A percentile compares a stretch with the other conserved stretches of the same genome.
phyloP scores from a whole-genome alignment of 2,329 filamentous ascomycete species.

The Colletotrichum theobromicola region DNA sequence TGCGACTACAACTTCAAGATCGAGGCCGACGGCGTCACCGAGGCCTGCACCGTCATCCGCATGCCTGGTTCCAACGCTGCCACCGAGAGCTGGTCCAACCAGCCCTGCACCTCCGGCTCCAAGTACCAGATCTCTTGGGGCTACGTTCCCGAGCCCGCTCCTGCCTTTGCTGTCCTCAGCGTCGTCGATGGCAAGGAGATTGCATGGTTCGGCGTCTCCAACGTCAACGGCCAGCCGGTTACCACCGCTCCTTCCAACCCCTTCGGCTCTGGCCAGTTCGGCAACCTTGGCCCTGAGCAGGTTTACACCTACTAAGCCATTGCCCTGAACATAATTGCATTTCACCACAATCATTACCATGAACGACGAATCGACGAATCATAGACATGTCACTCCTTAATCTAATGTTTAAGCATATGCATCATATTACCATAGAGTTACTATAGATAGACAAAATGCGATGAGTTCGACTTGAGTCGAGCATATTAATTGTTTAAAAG shows the following conservation, averaged over 20 bases:
- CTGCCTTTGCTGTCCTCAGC: neutral
- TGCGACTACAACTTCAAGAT: constrained; percentile 19
- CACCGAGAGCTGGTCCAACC: constrained; percentile 8
- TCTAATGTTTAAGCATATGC: neutral
- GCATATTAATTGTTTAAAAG: neutral
- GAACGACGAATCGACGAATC: neutral
- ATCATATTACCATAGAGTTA: neutral
- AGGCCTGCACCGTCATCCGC: constrained; percentile 8
- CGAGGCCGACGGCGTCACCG: neutral
- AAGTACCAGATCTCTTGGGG: constrained; percentile 6
- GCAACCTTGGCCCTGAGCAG: constrained; percentile 12
- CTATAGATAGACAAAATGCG: neutral
- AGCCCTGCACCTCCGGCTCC: constrained; percentile 10
- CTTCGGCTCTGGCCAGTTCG: constrained; percentile 11
- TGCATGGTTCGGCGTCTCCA: constrained; percentile 3
- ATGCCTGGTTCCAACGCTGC: neutral
- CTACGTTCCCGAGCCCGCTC: neutral
- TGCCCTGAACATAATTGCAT: neutral
- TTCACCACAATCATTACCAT: neutral
- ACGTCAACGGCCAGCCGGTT: constrained; percentile 9
- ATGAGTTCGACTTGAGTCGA: neutral
- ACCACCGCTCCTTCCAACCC: constrained; percentile 10
- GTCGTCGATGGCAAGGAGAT: neutral
- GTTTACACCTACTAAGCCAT: constrained; percentile 6
- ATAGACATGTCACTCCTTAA: neutral